phyloP scores from a whole-genome alignment of 352 stramenopile species.

The Phytophthora lateralis region DNA sequence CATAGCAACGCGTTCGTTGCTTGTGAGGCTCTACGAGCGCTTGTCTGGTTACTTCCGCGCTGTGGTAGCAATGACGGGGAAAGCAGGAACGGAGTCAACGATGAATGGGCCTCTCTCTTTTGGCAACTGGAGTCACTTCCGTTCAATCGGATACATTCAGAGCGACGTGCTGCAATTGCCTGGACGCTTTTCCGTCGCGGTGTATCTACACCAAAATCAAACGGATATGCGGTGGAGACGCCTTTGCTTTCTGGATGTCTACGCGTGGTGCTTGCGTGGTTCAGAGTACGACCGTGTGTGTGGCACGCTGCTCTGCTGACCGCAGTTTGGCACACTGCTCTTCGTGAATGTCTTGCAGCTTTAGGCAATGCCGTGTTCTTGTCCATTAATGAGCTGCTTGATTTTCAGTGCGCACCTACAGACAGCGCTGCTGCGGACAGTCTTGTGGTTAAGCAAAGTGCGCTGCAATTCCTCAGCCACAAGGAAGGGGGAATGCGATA shows the following conservation, averaged over 20 bases:
- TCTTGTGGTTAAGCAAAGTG: conserved; percentile 57
- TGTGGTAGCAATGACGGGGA: neutral
- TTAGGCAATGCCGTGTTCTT: conserved; percentile 57
- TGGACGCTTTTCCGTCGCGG: conserved; percentile 69
- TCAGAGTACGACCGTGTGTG: conserved; percentile 55
- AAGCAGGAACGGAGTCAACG: conserved; percentile 7
- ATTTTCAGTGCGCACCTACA: conserved; percentile 50
- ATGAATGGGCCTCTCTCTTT: conserved; percentile 51
- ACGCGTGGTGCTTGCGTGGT: conserved; percentile 62
- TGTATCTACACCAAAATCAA: conserved; percentile 47
- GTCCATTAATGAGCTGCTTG: conserved; percentile 55
- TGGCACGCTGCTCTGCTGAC: conserved; percentile 71
- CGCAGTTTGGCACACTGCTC: conserved; percentile 62
- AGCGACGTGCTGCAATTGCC: conserved; percentile 59
- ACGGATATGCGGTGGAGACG: conserved; percentile 47
- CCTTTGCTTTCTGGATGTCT: conserved; percentile 56
- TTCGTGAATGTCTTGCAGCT: conserved; percentile 43
- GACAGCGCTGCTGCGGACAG: conserved; percentile 31
- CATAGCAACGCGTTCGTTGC: conserved; percentile 62
- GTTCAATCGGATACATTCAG: conserved; percentile 48
- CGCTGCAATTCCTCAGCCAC: conserved; percentile 58
- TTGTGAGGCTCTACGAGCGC: conserved; percentile 61
- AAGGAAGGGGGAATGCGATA: conserved; percentile 40
- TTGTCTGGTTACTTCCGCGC: conserved; percentile 78
- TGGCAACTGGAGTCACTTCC: conserved; percentile 52